A percentile compares a stretch with the other conserved stretches of the same genome.
Conservation (phyloP, 306 rosid species). For the Luffa acutangula region DNA sequence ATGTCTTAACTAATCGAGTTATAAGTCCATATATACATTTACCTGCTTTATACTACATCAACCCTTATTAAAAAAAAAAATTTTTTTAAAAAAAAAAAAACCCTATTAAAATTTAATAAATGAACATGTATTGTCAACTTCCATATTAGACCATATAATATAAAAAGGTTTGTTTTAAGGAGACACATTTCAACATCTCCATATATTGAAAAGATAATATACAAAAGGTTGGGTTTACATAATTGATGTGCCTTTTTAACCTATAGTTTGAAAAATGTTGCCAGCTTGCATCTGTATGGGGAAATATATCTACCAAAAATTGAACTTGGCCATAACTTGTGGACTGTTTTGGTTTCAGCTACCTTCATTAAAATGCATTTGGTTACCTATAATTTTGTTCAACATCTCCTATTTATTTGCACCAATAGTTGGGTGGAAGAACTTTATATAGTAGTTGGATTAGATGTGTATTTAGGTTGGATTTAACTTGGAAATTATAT, state of each 20-base stretch:
- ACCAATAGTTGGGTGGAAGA: neutral
- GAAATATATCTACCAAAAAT: neutral
- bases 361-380: constrained; percentile 1
- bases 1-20: too few relatives aligned
- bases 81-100: too few relatives aligned
- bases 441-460: neutral
- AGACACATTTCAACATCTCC: neutral
- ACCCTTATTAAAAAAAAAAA: too few relatives aligned
- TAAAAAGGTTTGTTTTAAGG: neutral
- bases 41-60: too few relatives aligned
- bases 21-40: too few relatives aligned
- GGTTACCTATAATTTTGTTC: neutral
- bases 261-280: neutral
- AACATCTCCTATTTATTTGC: neutral
- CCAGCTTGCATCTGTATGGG: neutral
- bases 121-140: too few relatives aligned
- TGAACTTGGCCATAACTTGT: neutral
- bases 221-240: neutral
- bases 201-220: neutral
- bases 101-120: too few relatives aligned
- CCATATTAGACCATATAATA: neutral
- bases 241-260: neutral
- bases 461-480: neutral
- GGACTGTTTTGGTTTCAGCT: neutral
- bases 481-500: neutral